These are phyloP conservation scores for Ophiosphaerella herpotricha DNA, from an alignment of 2,329 filamentous ascomycete species.

Conservation along the genomic window DNA sequence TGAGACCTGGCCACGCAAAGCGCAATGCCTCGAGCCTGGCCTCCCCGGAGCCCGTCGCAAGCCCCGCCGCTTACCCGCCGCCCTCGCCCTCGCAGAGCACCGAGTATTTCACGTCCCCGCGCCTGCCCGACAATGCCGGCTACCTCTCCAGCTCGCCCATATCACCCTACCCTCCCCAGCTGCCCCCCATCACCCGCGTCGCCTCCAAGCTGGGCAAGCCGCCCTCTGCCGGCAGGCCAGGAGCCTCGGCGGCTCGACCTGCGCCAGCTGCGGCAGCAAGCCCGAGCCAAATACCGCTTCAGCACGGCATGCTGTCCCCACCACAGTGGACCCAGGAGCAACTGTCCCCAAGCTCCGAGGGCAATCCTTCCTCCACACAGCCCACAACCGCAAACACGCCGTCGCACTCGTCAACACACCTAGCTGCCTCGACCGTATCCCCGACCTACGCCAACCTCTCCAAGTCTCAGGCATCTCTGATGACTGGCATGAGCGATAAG, in stretches of 20 bases:
- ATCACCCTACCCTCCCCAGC: conserved; percentile 44
- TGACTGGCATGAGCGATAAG: conserved; percentile 39
- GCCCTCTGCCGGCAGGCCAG: conserved; percentile 12
- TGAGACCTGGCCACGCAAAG: conserved; percentile 45
- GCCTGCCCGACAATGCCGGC: conserved; percentile 35
- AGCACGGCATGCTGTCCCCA: conserved; percentile 24
- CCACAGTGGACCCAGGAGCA: conserved; percentile 21
- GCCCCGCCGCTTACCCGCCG: conserved; percentile 29
- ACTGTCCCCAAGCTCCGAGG: conserved; percentile 22
- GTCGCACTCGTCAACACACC: conserved; percentile 23
- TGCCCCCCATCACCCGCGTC: conserved; percentile 47
- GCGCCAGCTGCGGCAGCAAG: conserved; percentile 10
- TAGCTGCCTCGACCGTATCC: conserved; percentile 29
- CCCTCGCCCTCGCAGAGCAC: conserved; percentile 35
- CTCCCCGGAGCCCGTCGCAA: conserved; percentile 38
- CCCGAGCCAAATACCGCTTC: conserved; percentile 11
- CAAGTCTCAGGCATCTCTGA: conserved; percentile 40
- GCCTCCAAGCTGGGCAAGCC: conserved; percentile 39
- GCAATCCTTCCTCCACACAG: conserved; percentile 22
- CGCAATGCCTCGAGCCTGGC: conserved; percentile 43
- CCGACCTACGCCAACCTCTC: conserved; percentile 34
- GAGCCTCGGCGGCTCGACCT: conserved; percentile 13
- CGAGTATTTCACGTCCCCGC: conserved; percentile 39
- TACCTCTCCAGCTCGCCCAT: conserved; percentile 41
- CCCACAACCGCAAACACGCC: conserved; percentile 23